Conservation (phyloP, 2,329 filamentous ascomycete species). For the Lasiodiplodia sp. region DNA sequence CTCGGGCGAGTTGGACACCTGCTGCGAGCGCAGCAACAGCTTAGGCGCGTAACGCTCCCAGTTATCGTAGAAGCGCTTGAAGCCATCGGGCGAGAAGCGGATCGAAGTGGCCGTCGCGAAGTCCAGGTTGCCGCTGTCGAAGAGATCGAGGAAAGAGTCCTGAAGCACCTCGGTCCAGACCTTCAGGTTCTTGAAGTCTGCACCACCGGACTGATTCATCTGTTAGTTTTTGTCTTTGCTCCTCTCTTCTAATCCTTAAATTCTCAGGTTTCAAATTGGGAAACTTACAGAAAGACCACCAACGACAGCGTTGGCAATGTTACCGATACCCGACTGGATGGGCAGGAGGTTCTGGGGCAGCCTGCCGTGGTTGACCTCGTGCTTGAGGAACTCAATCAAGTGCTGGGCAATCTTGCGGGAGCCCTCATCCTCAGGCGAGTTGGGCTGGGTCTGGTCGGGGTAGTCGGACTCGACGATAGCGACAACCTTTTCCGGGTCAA, state of each 20-base stretch:
- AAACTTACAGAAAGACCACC: conserved; percentile 70
- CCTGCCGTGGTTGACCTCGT: conserved; percentile 80
- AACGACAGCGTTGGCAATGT: conserved; percentile 91
- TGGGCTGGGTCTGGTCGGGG: conserved; percentile 77
- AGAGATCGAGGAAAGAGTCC: conserved; percentile 91
- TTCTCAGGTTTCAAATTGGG: not conserved
- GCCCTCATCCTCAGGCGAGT: conserved; percentile 75
- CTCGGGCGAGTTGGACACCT: conserved; percentile 87
- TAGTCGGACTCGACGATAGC: conserved; percentile 87
- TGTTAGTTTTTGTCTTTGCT: conserved; percentile 20
- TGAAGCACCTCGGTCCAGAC: conserved; percentile 95
- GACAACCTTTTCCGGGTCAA: conserved; percentile 84
- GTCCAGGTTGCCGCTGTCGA: conserved; percentile 85
- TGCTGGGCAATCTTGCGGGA: conserved; percentile 78
- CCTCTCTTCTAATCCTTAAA: not conserved
- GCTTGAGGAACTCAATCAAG: conserved; percentile 84
- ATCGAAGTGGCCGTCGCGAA: conserved; percentile 91
- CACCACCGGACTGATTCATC: conserved; percentile 60
- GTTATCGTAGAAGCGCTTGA: conserved; percentile 87
- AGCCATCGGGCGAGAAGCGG: conserved; percentile 88
- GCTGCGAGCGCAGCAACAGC: conserved; percentile 84
- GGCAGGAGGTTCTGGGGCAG: conserved; percentile 80
- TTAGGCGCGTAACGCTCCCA: conserved; percentile 83
- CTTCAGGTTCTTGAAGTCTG: conserved; percentile 85
- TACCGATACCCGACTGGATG: conserved; percentile 87